Base-by-base conservation (phyloP, 768 basidiomycete species). In the Coprinopsis cinerea region DNA sequence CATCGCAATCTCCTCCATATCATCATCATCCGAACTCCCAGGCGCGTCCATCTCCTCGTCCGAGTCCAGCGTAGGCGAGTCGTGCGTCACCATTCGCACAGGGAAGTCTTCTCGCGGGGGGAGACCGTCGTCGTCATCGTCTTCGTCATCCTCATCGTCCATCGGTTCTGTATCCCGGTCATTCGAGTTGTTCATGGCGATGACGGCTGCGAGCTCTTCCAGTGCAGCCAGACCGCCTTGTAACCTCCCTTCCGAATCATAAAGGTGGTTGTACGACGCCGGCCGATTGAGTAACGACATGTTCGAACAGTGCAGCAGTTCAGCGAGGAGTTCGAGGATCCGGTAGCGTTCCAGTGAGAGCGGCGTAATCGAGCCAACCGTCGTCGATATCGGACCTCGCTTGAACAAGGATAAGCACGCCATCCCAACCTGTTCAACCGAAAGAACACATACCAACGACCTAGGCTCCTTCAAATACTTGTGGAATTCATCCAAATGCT, bases 271-370 rank as follows among this genome's bases (percentile, higher is more conserved):
- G 48, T 76, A 82, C 41, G 85, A 82, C 0, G 78, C 61, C 1
- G 79, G 67, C 9, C 96, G 89, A 63, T 98, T 98, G 23, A 98
- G 74, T 20, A 98, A 78, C 4, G 89, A 84, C 95, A 99, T 98
- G 60, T 96, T 98, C 15, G 96, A 98, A 64, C 93, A 96, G 61
- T 99, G 96, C 22, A 98, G 71, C 4, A 99, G 81, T 63, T 99
- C 96, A 17, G 95, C 96, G 59, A 95, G 93, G 11, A 99, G 75
- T 66, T 99, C 96, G 67, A 92, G 90, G 58, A 98, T 92, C 9
- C 95, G 83, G 66, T 92, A 96, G 14, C 96, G 85, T 64, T 98
- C 96, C 51, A 94, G 81, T 1, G 96, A 97, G 23, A 99, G 80
- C 0, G 94, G 92, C 1, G 74, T 72, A 46, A 88, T 77, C 4